Evolutionary conservation across 805 yeast species (phyloP), one percentile per base, ranked within the genome.

Genomic region (Nakazawaea anatomiae): DNA sequence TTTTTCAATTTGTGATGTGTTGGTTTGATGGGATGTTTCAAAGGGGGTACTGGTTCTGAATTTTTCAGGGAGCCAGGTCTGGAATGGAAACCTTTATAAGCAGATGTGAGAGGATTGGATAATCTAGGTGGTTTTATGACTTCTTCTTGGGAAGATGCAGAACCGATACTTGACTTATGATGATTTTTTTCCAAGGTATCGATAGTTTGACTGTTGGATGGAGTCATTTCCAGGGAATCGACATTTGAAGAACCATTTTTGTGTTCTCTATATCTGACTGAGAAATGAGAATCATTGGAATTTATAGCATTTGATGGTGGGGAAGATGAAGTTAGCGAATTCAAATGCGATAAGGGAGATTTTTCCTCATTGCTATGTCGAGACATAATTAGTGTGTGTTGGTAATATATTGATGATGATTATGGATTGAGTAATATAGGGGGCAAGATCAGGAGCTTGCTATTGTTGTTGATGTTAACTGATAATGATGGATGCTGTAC

Each of bases 21-120:
- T 0, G 80, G 80, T 54, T 75, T 76, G 31, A 77, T 72, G 1
- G 81, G 81, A n/a, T 71, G 76, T 27, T 64, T 55, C 43, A 75
- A 66, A 3, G 82, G 81, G 1, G 82, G 80, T 3, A 71, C 60
- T 14, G 70, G 69, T 18, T 25, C 27, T 63, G 62, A 18, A 57
- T 56, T 34, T 44, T 51, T 5, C 54, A 14, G 40, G 10, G 35
- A 12, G 7, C 65, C 66, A 18, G 65, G 60, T 42, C 63, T 63
- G 11, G 67, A 65, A 55, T 73, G 77, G 59, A 73, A 72, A 5
- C 77, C 77, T 41, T 65, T 63, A 56, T 72, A 72, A 50, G 66
- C 60, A 34, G 48, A 9, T 14, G 46, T n/a, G 5, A 46, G 12
- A 57, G 43, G 47, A 14, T 42, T 48, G 8, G 39, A 27, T n/a